A percentile compares a stretch with the other conserved stretches of the same genome.
Conservation (phyloP, 2,329 filamentous ascomycete genomes). For the Aspergillus fructus region DNA sequence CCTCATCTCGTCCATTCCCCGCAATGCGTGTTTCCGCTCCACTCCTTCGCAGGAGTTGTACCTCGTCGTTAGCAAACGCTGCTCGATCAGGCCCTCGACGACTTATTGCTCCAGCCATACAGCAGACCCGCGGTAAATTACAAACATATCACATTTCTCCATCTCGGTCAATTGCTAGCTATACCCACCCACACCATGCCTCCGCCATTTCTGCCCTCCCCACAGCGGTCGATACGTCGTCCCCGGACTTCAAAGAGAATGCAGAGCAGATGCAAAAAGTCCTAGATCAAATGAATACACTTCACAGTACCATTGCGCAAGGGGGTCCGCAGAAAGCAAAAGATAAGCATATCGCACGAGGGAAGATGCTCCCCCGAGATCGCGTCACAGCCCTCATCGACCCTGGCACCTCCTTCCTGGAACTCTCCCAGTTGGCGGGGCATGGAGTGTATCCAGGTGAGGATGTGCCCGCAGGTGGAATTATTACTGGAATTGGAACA, state of each 20-base stretch:
- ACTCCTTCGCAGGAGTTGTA: conserved; percentile 34
- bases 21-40: conserved; percentile 40
- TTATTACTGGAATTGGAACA: conserved; percentile 87
- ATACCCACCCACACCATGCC: conserved; percentile 78
- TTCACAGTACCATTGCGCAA: conserved; percentile 70
- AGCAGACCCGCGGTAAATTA: conserved; percentile 3
- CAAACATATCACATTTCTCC: conserved; percentile 13
- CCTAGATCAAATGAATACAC: conserved; percentile 64
- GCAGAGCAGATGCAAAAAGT: conserved; percentile 72
- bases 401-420: conserved; percentile 83
- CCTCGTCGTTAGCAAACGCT: conserved; percentile 8
- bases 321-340: conserved; percentile 80
- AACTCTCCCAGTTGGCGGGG: conserved; percentile 89
- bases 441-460: conserved; percentile 82
- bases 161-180: conserved; percentile 62
- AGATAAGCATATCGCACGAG: conserved; percentile 80
- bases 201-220: conserved; percentile 78
- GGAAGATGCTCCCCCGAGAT: conserved; percentile 93
- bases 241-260: conserved; percentile 80
- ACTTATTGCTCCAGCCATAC: conserved; percentile 16
- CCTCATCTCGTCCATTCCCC: conserved; percentile 18
- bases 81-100: conserved; percentile 16
- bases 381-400: conserved; percentile 85
- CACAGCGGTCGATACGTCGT: conserved; percentile 72
- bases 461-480: conserved; percentile 83